Evolutionary conservation across 805 yeast genomes (phyloP), one percentile per base, ranked within the genome.

Genomic region (Cyberlindnera samutprakarnensis): DNA sequence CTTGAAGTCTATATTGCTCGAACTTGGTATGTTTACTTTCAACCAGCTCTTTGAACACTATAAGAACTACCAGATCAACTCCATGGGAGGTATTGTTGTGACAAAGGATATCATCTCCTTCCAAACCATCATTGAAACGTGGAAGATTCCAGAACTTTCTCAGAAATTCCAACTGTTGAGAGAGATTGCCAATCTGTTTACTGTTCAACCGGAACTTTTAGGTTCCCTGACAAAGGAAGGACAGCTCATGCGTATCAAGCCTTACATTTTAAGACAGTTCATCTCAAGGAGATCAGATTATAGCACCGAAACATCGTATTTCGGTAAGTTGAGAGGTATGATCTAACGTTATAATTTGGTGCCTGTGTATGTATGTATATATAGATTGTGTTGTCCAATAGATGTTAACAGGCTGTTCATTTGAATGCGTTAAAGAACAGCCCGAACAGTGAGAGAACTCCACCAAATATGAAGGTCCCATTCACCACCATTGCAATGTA

Each of bases 221-320:
- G 76, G 76, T 41, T 82, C 94, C 1, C 65, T 87, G 48, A 75
- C 86, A 3, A 75, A 78, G 25, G 95, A 86, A 48, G 92, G 95
- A 1, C 85, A 78, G 44, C 62, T 87, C 40, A 75, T 78, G 2
- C 67, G 66, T 35, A 64, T 85, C 51, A 78, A 75, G 49, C 76
- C 77, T 8, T 66, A 64, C 29, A 60, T 79, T 6, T 61, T 84
- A 21, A 69, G 79, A 37, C 79, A 72, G 43, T 82, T 78, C 43
- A 73, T 84, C 28, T 57, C 76, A 8, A 78, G 74, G 45, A 64
- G 94, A 46, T 66, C 78, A 0, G 95, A 84, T 48, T 83, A 76
- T 50, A 70, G 71, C 40, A 70, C 74, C 4, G 66, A 68, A 32
- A 33, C 36, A 3, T 43, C 43, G 23, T 51, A 51, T 32, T 35